Evolutionary conservation across 768 basidiomycete genomes (phyloP), one percentile per base, ranked within the genome.

Genomic region (Mycena crocata): DNA sequence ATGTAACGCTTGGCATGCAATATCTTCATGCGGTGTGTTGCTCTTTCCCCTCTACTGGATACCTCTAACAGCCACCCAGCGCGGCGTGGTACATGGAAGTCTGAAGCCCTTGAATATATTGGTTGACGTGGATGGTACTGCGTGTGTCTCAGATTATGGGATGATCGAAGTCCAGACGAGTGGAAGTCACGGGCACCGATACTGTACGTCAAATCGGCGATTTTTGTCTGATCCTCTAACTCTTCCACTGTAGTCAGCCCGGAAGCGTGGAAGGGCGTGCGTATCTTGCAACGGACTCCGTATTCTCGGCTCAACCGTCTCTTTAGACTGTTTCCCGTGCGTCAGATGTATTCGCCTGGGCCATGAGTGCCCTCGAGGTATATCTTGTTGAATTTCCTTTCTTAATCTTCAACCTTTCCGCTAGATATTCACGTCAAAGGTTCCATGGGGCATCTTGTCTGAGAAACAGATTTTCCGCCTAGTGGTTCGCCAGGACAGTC

Each of bases 261-360:
- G 9, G 75, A 76, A 48, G 69, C 70, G 13, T 75, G 74, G 75
- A 76, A 76, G 64, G 75, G 74, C 30, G 74, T 77, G 50, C 52
- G 74, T 70, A 19, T 37, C 45, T 37, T 46, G 13, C 28, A 28
- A 28, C 23, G 19, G 13, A 51, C 8, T 50, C 34, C 6, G 28
- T 19, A 17, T 42, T 46, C 35, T 21, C 1, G 24, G 13, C 55
- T 65, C n/a, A 56, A 31, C 39, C 34, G 21, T 30, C 13, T 35
- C 31, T 56, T 6, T 49, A 76, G 74, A 73, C 73, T 8, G 32
- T 67, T 13, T 74, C 74, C 28, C 64, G 63, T 39, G 34, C 74
- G n/a, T 75, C 75, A 8, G 75, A 76, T 49, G 74, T 75, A 14
- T 76, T 64, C 56, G 73, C 75, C 1, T 76, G 74, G 71, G 73